A percentile compares a stretch with the other conserved stretches of the same genome.
Evolutionary conservation across 2,329 filamentous ascomycete species (phyloP).

Genomic region (Cadophora sp.): DNA sequence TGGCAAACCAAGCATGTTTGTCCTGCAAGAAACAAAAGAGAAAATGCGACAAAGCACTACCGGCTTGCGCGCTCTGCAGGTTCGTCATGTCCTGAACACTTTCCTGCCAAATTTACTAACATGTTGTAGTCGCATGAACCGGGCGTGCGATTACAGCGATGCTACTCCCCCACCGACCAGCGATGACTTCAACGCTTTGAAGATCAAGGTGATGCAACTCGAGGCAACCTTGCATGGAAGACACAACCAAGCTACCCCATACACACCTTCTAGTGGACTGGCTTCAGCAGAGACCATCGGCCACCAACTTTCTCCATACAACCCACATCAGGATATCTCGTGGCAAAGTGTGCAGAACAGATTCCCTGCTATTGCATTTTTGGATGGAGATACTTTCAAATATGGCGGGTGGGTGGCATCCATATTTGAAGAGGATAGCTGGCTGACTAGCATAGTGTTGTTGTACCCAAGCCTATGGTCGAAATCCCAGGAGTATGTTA

Average conservation of each 20-base stretch:
- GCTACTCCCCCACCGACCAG: conserved; percentile 46
- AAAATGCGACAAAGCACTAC: conserved; percentile 58
- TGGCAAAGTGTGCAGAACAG: conserved; percentile 42
- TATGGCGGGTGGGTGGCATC: conserved; percentile 40
- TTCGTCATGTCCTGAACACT: neutral
- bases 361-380: conserved; percentile 53
- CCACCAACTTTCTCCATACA: conserved; percentile 31
- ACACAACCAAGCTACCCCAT: conserved; percentile 33
- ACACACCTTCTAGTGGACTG: conserved; percentile 31
- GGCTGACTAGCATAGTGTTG: conserved; percentile 39
- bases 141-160: conserved; percentile 51
- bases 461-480: conserved; percentile 48
- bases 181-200: conserved; percentile 49
- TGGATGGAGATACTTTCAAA: conserved; percentile 51
- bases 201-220: conserved; percentile 48
- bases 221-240: conserved; percentile 46
- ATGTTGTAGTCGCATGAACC: conserved; percentile 45
- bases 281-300: conserved; percentile 31
- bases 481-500: conserved; percentile 48
- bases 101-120: neutral
- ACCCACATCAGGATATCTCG: conserved; percentile 34
- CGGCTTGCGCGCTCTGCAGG: conserved; percentile 54
- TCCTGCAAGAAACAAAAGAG: conserved; percentile 57
- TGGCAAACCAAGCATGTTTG: conserved; percentile 50
- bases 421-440: neutral